Base-by-base conservation (phyloP, 208 protist genomes). In the Plasmodiophora brassicae region DNA sequence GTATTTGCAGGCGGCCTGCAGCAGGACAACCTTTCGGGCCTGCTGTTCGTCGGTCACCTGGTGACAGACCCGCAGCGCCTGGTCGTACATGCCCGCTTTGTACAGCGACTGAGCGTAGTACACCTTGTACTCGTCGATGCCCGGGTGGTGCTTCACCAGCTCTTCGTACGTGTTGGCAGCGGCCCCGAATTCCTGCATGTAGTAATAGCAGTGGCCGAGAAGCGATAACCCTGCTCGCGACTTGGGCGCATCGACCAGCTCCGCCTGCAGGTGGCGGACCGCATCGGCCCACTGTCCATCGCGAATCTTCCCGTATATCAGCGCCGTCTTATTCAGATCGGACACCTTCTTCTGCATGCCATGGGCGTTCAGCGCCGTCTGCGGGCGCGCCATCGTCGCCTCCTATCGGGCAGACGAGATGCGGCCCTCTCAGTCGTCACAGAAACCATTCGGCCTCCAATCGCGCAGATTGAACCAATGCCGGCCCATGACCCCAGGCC, bases 131-230 rank as follows among this genome's bases (percentile, higher is more conserved):
- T 97, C 94, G 83, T 97, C 95, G 8, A 97, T 95, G 46, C 93
- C 90, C 8, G 96, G 96, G 92, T 94, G 97, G n/a, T 96, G 85
- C 88, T 87, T 45, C 10, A 87, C 50, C 36, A 90, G 46, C 71
- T 90, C 50, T 0, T 71, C 86, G 54, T 90, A 90, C 90, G 65
- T 78, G n/a, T 78, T 78, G n/a, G 65, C 65, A 78, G 65, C 65
- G 10, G 65, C 65, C 65, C 65, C 65, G 65, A 78, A 78, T 38
- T 78, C 65, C 65, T 97, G 95, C 54, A 96, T 92, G 88, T 96
- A 94, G 92, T 98, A 98, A 90, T 97, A 94, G 90, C 95, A 97
- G 92, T 98, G 98, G 1, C 94, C 97, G 88, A 98, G 93, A 1
- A 98, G 93, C 0, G 95, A 97, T 28, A 98, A 90, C 28, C 96